These are phyloP conservation scores for Saccharomycopsis oosterbeekiorum DNA, from an alignment of 805 yeast genomes.

Conservation along the genomic window DNA sequence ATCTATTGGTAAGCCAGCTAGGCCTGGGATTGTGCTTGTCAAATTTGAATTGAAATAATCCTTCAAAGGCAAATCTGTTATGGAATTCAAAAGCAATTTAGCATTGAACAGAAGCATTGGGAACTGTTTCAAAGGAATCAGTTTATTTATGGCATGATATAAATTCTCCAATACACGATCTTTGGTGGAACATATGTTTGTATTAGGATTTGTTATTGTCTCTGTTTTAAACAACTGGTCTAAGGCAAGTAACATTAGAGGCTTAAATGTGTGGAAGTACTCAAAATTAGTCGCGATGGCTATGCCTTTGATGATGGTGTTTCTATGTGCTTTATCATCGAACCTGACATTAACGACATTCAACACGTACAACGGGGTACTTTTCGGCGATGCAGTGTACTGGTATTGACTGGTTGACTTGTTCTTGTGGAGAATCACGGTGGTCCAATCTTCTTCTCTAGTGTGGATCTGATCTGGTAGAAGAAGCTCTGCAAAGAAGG, in stretches of 20 bases:
- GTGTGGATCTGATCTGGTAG: slow-evolving; percentile 51
- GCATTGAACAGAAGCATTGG: slow-evolving; percentile 9
- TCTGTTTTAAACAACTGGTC: slow-evolving; percentile 33
- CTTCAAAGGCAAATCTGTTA: slow-evolving; percentile 14
- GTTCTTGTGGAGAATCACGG: slow-evolving; percentile 32
- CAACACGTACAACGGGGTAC: slow-evolving; percentile 35
- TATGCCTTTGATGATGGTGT: slow-evolving; percentile 42
- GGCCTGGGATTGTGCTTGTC: not conserved
- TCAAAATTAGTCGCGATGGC: slow-evolving; percentile 38
- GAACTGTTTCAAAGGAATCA: not conserved
- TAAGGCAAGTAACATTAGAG: slow-evolving; percentile 39
- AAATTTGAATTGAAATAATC: slow-evolving; percentile 8
- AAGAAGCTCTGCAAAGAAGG: slow-evolving; percentile 47
- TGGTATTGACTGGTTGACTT: not conserved
- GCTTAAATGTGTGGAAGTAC: slow-evolving; percentile 44
- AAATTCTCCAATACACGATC: slow-evolving; percentile 4
- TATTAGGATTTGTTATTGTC: not conserved
- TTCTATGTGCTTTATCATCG: slow-evolving; percentile 33
- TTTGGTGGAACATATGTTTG: not conserved
- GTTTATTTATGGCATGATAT: slow-evolving; percentile 5
- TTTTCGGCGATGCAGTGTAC: slow-evolving; percentile 26
- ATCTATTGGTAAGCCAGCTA: not conserved
- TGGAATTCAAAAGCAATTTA: slow-evolving; percentile 11
- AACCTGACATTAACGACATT: slow-evolving; percentile 42
- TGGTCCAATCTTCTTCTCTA: slow-evolving; percentile 45